Base-by-base conservation (phyloP, 192 early-diverging fungal species). In the Thamnidium elegans region DNA sequence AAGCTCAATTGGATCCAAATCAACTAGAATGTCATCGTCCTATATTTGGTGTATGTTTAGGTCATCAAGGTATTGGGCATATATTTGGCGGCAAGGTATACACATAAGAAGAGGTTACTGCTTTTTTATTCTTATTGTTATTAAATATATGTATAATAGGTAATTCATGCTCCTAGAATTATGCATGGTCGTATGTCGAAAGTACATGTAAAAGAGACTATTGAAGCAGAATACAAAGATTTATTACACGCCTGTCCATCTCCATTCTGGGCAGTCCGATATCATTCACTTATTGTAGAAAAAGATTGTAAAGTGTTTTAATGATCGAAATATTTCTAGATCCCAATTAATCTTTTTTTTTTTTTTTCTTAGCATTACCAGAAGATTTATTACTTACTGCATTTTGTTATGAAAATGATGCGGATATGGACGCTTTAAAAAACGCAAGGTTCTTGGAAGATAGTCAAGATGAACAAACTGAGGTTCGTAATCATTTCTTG, bases 11-110 rank as follows among this genome's bases (percentile, higher is more conserved):
- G 6, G 69, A 75, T 55, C 65, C 48, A 30, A 21, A 13, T 7
- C 43, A 44, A 1, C 51, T 84, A 31, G 58, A 71, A 2, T 31
- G 50, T n/a, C 71, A 78, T 14, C 63, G 86, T 51, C 93, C 96
- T 6, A 76, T 96, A 7, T 83, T 98, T 54, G 96, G 94, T 31
- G 88, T 98, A 0, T 98, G 96, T 75, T 79, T 98, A 44, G 96
- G 96, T 0, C 92, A 96, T 75, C 94, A 98, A 65, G 95, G 92
- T 2, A 87, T 97, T 46, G 94, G 87, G 1, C 47, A 65, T 21
- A 74, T 74, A 5, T 88, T 85, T 63, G 92, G 91, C 10, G 90
- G 78, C 4, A 74, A 75, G 63, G 86, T 87, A 77, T 14, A 2
- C 3, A n/a, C 20, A 9, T 7, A 52, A 23, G 9, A 17, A 32